Base-by-base conservation (phyloP, 768 basidiomycete species). In the Termitomyces sp. region DNA sequence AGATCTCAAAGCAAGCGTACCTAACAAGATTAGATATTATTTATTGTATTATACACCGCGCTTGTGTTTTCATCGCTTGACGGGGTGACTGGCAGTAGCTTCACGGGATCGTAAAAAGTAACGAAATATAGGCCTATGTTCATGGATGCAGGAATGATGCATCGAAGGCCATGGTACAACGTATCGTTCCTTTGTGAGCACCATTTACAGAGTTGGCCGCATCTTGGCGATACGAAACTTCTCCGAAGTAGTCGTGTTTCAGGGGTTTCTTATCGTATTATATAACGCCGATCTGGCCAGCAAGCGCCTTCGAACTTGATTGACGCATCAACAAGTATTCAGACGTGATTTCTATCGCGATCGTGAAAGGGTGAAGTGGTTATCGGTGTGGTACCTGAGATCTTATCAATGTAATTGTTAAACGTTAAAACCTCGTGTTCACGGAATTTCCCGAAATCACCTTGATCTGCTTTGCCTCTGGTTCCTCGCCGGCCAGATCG, bases 361-460 rank as follows among this genome's bases (percentile, higher is more conserved):
- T 41, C n/a, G 40, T n/a, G 6, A n/a, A 8, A 40, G n/a, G 18
- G 40, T 40, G 40, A 41, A 47, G n/a, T n/a, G 47, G 2, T 20
- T 5, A 30, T 48, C n/a, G 2, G 30, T 6, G 48, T 14, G n/a
- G 51, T 52, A 35, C 51, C 51, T 52, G 36, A 52, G 36, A 38
- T 28, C 50, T 51, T 38, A 52, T 52, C 36, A 51, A 26, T 28
- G 45, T 35, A 51, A 51, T 36, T 24, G 43, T 43, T 20, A 11
- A 28, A 35, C 18, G 43, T 43, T 20, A 11, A 28, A 35, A 36
- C 30, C 32, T 32, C 43, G 44, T 60, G 60, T 63, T 60, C 53
- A 40, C 63, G 63, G 63, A 59, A 57, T 57, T 43, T 10, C 32
- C 63, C 63, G 63, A 61, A 50, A 2, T 20, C n/a, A 48, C 32